Percentiles rank a stretch among this genome's conserved stretches.
Conservation (phyloP, 257 asterid genomes). For the Solanum chiquidenum region DNA sequence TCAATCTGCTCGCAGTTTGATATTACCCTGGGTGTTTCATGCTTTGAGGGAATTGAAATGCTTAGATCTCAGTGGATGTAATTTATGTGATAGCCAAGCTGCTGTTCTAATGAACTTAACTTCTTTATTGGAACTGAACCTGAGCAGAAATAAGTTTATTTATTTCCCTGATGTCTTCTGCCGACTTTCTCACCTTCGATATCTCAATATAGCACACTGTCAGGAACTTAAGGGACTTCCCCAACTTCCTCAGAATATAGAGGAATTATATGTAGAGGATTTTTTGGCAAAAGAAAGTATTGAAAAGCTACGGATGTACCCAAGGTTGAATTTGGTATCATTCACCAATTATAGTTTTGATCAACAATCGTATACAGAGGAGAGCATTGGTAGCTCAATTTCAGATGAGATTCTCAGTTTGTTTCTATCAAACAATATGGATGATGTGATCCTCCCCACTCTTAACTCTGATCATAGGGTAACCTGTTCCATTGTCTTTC, state of each 20-base stretch:
- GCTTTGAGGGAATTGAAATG: neutral
- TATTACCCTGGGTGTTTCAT: neutral
- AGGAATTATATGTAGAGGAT: neutral
- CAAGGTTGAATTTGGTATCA: neutral
- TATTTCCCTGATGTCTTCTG: neutral
- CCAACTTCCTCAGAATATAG: accelerated
- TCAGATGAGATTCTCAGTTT: neutral
- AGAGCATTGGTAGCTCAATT: neutral
- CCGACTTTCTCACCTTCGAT: neutral
- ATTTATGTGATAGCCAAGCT: neutral
- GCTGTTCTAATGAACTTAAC: neutral
- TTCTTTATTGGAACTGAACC: neutral
- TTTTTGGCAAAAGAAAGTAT: neutral
- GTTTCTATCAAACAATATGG: too few relatives aligned
- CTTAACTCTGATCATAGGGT: neutral
- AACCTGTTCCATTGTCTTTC: neutral
- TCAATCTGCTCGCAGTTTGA: neutral
- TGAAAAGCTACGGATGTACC: neutral
- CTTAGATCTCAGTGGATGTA: neutral
- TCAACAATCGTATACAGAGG: neutral
- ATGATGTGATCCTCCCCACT: neutral
- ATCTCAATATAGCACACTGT: neutral
- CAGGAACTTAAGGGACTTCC: neutral
- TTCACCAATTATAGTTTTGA: neutral
- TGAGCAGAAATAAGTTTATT: neutral